These are phyloP conservation scores for Berberis vulgaris DNA, from an alignment of 164 flowering plant genomes.

Conservation along the genomic window DNA sequence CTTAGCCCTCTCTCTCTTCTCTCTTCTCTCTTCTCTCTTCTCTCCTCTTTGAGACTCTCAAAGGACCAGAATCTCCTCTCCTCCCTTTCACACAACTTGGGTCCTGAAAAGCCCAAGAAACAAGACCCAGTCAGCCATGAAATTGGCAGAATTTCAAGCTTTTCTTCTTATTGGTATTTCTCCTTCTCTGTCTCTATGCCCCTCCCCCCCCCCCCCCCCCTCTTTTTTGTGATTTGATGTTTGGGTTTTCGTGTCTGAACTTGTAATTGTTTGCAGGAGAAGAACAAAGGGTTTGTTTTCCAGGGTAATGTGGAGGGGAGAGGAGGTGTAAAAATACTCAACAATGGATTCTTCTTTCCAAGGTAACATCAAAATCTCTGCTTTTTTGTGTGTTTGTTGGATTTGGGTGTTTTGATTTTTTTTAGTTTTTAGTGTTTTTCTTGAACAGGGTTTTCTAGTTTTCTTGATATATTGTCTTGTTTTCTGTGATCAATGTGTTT, in stretches of 20 bases:
- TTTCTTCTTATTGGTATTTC: conserved; percentile 25
- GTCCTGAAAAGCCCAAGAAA: conserved; percentile 22
- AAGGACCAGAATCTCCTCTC: conserved; percentile 27
- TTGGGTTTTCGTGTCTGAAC: neutral
- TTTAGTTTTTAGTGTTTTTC: neutral
- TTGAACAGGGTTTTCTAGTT: neutral
- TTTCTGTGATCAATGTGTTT: neutral
- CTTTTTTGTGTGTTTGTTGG: neutral
- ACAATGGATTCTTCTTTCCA: conserved; percentile 35
- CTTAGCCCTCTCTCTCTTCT: conserved; percentile 1
- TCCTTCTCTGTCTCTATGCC: conserved; percentile 11
- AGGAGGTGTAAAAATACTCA: conserved; percentile 7
- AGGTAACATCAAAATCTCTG: conserved; percentile 21
- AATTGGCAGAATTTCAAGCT: conserved; percentile 30
- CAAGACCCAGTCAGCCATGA: conserved; percentile 27
- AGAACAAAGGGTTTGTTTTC: conserved; percentile 15
- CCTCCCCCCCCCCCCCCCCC: conserved; percentile 2
- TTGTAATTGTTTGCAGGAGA: conserved; percentile 24
- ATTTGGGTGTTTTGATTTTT: neutral
- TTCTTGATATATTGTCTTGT: neutral
- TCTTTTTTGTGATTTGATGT: conserved; percentile 4
- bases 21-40: conserved; percentile 7
- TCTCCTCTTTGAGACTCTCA: conserved; percentile 8
- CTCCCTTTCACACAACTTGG: conserved; percentile 11
- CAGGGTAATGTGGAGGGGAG: conserved; percentile 32